Percentiles rank a stretch among this genome's conserved stretches.
phyloP scores from a whole-genome alignment of 352 stramenopile species.

The Phytophthora litchii region DNA sequence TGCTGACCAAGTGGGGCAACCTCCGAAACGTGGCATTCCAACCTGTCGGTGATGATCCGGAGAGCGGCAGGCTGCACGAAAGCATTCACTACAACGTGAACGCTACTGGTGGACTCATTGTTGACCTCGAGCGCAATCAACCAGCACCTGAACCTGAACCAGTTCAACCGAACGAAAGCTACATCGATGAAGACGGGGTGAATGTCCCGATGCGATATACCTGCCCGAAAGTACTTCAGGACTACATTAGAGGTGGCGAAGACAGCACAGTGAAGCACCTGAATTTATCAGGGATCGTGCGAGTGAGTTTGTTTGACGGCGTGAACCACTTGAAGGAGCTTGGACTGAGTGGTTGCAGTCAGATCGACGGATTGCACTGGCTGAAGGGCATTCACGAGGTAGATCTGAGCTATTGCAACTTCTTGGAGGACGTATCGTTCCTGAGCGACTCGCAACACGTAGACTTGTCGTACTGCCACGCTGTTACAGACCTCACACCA shows the following conservation, averaged over 20 bases:
- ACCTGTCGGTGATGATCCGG: conserved; percentile 35
- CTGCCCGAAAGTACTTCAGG: conserved; percentile 40
- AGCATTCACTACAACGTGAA: conserved; percentile 54
- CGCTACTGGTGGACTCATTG: conserved; percentile 22
- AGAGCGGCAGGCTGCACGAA: conserved; percentile 13
- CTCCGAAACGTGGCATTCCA: conserved; percentile 65
- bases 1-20: conserved; percentile 59
- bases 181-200: conserved; percentile 28
- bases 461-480: conserved; percentile 77
- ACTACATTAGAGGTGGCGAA: conserved; percentile 23
- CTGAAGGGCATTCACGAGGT: conserved; percentile 50
- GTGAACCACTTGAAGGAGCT: conserved; percentile 52
- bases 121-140: conserved; percentile 28
- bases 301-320: conserved; percentile 60
- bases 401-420: conserved; percentile 72
- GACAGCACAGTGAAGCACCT: conserved; percentile 37
- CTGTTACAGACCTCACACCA: conserved; percentile 49
- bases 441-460: conserved; percentile 45
- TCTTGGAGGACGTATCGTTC: conserved; percentile 56
- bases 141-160: conserved; percentile 28
- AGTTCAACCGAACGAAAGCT: conserved; percentile 14
- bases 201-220: conserved; percentile 33
- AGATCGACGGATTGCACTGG: conserved; percentile 51
- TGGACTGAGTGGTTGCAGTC: conserved; percentile 62
- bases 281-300: conserved; percentile 56